Base-by-base conservation (phyloP, 1,284 basidiomycete genomes). In the Laetiporus sulphureus region DNA sequence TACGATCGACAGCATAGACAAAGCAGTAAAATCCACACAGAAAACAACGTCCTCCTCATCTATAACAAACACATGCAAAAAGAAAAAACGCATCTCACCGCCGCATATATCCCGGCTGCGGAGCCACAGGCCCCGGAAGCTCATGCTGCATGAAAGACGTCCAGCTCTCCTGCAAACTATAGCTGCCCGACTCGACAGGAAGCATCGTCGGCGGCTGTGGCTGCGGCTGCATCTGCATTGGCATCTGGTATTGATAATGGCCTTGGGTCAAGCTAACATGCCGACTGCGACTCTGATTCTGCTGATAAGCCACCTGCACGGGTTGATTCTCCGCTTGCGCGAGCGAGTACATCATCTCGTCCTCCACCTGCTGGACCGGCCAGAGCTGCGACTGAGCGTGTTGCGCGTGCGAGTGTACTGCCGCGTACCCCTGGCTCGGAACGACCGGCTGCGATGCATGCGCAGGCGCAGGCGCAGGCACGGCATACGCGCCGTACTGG, bases 121-220 rank as follows among this genome's bases (percentile, higher is more conserved):
- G 33, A 11, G 30, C 38, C n/a, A 41, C 27, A 0, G 52, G 45
- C 35, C 42, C 33, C 24, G 52, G 52, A 40, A 61, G 49, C 52
- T 61, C 56, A n/a, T 64, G 59, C 30, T 63, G 61, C 41, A 58
- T 55, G 38, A 63, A 61, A 46, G 60, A 57, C 43, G 54, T 56
- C 62, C 62, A 62, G 37, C 61, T 57, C 45, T 63, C 62, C 45
- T 55, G 53, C 47, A 63, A 45, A 23, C 55, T 61, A 44, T 55
- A 55, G 44, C 49, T 32, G 41, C 40, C 45, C 31, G 46, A 34
- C 38, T 50, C 43, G 48, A 46, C 47, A 21, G 44, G 38, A 35
- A 46, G 25, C 32, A 48, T 35, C 16, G 18, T 32, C 38, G 33
- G 40, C 25, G 24, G 41, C 36, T 45, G 45, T 18, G 25, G 24